These are phyloP conservation scores for Debaryomyces hansenii DNA, from an alignment of 805 yeast species.

Conservation along the genomic window DNA sequence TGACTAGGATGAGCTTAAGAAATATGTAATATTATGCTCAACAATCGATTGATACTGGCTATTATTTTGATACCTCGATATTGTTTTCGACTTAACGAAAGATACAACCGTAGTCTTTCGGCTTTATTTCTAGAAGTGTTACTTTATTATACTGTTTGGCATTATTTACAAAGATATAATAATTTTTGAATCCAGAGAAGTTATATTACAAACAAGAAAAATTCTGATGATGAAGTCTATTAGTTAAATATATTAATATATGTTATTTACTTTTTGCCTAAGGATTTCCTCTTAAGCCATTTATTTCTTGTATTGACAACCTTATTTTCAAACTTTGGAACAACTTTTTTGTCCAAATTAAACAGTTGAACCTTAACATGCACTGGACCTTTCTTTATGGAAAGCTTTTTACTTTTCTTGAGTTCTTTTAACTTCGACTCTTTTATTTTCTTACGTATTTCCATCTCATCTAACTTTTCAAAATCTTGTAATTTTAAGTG, in stretches of 20 bases:
- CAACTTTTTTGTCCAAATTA: conserved; percentile 19
- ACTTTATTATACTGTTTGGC: no score
- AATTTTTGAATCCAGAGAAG: no score
- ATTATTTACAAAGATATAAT: no score
- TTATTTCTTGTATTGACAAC: conserved; percentile 31
- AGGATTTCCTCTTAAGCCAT: conserved; percentile 43
- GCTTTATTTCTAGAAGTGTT: no score
- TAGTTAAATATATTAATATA: not conserved
- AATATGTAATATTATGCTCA: no score
- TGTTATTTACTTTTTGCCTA: conserved; percentile 28
- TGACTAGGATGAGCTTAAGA: no score
- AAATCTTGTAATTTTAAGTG: conserved; percentile 34
- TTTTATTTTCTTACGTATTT: conserved; percentile 29
- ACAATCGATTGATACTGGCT: not conserved
- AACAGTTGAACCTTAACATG: conserved; percentile 34
- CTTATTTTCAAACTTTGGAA: conserved; percentile 36
- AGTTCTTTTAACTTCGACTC: conserved; percentile 32
- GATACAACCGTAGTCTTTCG: no score
- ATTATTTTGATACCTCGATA: no score
- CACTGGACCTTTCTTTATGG: conserved; percentile 41
- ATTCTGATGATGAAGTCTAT: no score
- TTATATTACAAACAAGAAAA: no score
- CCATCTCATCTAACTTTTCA: conserved; percentile 25
- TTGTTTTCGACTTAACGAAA: no score
- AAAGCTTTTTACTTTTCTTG: conserved; percentile 18